phyloP scores from a whole-genome alignment of 2,329 filamentous ascomycete genomes.

The Talaromyces sp. region DNA sequence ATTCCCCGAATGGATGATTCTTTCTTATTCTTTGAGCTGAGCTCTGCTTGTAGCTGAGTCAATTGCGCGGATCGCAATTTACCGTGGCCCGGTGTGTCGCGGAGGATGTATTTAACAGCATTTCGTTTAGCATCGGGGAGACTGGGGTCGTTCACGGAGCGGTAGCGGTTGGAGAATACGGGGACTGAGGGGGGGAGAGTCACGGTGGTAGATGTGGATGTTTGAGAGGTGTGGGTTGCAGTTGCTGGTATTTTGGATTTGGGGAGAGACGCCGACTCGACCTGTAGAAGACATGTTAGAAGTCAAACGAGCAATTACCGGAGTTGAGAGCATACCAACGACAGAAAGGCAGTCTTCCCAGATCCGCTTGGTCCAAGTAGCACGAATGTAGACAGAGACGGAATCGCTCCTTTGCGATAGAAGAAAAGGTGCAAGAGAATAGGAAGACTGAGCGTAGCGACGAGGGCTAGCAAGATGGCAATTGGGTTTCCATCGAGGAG shows the following conservation, averaged over 20 bases:
- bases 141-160: slow-evolving; percentile 63
- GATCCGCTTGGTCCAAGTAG: slow-evolving; percentile 75
- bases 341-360: slow-evolving; percentile 87
- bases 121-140: slow-evolving; percentile 52
- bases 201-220: slow-evolving; percentile 55
- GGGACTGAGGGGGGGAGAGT: slow-evolving; percentile 52
- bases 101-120: slow-evolving; percentile 38
- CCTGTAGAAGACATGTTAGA: slow-evolving; percentile 27
- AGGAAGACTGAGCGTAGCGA: slow-evolving; percentile 70
- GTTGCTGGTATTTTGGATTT: slow-evolving; percentile 31
- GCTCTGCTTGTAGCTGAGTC: slow-evolving; percentile 29
- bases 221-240: slow-evolving; percentile 62
- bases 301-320: not conserved
- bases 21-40: slow-evolving; percentile 30
- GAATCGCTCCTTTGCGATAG: slow-evolving; percentile 61
- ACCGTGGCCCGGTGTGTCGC: slow-evolving; percentile 89
- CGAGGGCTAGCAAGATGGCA: slow-evolving; percentile 61
- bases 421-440: slow-evolving; percentile 73
- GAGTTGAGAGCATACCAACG: slow-evolving; percentile 55
- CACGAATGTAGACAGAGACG: slow-evolving; percentile 69
- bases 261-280: slow-evolving; percentile 44
- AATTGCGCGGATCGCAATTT: slow-evolving; percentile 70
- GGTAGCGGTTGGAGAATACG: slow-evolving; percentile 60
- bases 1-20: slow-evolving; percentile 60
- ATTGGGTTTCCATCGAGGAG: slow-evolving; percentile 43